Base-by-base conservation (phyloP, 2,329 filamentous ascomycete genomes). In the Epicoccum sorghinum region DNA sequence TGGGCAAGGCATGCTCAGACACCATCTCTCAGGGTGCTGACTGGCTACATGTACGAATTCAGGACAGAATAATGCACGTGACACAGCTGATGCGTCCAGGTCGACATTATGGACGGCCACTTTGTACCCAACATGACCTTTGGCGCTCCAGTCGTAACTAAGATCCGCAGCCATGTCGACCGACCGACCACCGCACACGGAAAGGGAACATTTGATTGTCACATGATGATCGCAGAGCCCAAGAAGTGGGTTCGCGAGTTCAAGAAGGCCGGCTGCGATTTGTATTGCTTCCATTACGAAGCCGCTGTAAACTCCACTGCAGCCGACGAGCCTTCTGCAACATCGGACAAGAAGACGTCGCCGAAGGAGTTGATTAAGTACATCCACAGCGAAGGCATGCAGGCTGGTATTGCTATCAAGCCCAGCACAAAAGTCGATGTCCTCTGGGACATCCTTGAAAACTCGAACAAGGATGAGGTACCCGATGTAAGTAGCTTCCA, bases 281-380 rank as follows among this genome's bases (percentile, higher is more conserved):
- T 99, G n/a, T 99, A 99, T 82, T 98, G 95, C 82, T 99, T 99
- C 82, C 95, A 99, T 82, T 98, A 98, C 78, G 95, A 99, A 79
- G 95, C 95, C 24, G 95, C 95, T 60, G 84, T 95, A 43, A 78
- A 80, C 64, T 96, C 91, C 45, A 90, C 89, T 38, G 91, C 90
- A 32, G 92, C 93, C 68, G 91, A 93, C 71, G 86, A 83, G 49
- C 93, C 93, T 42, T 86, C 89, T 65, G 84, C 82, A 51, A 83
- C 79, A 48, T 86, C 86, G 12, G 89, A 89, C 50, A 75, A 80
- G 56, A 89, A 86, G 75, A 98, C 93, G 2, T 92, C 79, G 68
- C 93, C 95, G 4, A 88, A 86, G 69, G 90, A 93, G 65, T 80
- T 99, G 67, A 91, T 98, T 67, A 85, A 85, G 65, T 96, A 93